phyloP scores from a whole-genome alignment of 2,329 filamentous ascomycete genomes.

The Pestalotiopsis sp. region DNA sequence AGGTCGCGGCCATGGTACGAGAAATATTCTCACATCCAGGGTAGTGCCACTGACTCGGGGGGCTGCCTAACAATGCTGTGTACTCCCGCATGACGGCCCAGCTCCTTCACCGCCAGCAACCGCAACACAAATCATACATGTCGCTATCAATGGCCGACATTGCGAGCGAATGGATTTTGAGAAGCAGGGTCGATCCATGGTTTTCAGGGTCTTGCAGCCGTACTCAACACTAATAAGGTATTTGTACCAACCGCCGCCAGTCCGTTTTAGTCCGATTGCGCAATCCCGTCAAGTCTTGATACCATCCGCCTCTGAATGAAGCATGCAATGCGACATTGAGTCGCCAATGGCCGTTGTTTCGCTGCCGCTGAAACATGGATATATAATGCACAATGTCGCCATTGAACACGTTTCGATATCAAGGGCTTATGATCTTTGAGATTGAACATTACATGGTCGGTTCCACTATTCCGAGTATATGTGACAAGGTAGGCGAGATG shows the following conservation, averaged over 20 bases:
- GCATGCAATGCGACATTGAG: slow-evolving; percentile 1
- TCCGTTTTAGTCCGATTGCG: slow-evolving; percentile 25
- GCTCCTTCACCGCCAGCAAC: slow-evolving; percentile 9
- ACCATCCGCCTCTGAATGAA: slow-evolving; percentile 23
- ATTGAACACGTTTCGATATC: slow-evolving; percentile 2
- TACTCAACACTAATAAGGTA: slow-evolving; percentile 12
- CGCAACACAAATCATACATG: neutral
- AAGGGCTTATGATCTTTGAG: neutral
- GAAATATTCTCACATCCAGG: neutral
- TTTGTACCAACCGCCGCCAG: slow-evolving; percentile 8
- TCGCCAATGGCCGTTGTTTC: neutral
- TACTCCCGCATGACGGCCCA: neutral
- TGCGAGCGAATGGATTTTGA: slow-evolving; percentile 11
- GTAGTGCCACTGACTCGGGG: slow-evolving; percentile 9
- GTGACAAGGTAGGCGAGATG: neutral
- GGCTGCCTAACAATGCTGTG: neutral
- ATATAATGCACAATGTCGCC: slow-evolving; percentile 7
- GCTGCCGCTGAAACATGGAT: neutral
- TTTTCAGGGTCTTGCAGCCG: neutral
- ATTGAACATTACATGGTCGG: neutral
- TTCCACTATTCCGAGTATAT: slow-evolving; percentile 4
- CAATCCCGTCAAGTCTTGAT: slow-evolving; percentile 29
- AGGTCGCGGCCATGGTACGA: neutral
- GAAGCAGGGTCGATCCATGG: slow-evolving; percentile 10
- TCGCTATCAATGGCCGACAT: slow-evolving; percentile 12